Base-by-base conservation (phyloP, 306 rosid species). In the Comarum palustre region DNA sequence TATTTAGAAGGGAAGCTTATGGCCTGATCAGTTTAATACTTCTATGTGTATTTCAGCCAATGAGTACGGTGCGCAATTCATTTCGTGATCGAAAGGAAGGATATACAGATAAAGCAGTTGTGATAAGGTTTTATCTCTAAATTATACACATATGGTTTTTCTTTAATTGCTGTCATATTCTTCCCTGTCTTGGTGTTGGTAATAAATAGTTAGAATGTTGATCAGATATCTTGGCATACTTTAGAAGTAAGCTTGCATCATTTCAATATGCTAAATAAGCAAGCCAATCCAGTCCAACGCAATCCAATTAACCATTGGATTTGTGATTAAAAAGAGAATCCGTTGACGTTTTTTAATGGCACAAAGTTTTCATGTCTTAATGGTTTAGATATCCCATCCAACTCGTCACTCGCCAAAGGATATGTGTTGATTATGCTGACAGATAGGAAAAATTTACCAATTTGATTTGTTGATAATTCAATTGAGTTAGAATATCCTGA, bases 31-130 rank as follows among this genome's bases (percentile, higher is more conserved):
- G 22, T 69, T 38, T 15, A 6, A 13, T 54, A n/a, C 31, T 39
- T 54, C 20, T 2, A 22, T 14, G 68, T 75, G 64, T 75, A 66
- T 75, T 84, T 80, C 79, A 94, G 98, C 97, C 96, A 61, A 91
- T 73, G 96, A 94, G 91, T 76, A 69, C 71, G 78, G 92, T 86
- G 79, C 91, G 98, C 72, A 86, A 61, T 80, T 85, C 98, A 81
- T 94, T 87, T 78, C 81, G 94, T 66, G 89, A 82, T 8, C 86
- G 90, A n/a, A 88, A 89, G 75, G 97, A 94, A 77, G 98, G 98
- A 75, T 89, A 94, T 75, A 91, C 96, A 0, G 93, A 91, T 79
- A 94, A 88, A 78, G 98, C 98, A 71, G 96, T 94, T 79, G 84
- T 71, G 63, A 80, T 91, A 83, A 94, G 97, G 98, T 71, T 68